Percentiles rank a stretch among this genome's conserved stretches.
These are phyloP conservation scores for Umbellularia californica DNA, from an alignment of 164 flowering plant species.

Conservation along the genomic window DNA sequence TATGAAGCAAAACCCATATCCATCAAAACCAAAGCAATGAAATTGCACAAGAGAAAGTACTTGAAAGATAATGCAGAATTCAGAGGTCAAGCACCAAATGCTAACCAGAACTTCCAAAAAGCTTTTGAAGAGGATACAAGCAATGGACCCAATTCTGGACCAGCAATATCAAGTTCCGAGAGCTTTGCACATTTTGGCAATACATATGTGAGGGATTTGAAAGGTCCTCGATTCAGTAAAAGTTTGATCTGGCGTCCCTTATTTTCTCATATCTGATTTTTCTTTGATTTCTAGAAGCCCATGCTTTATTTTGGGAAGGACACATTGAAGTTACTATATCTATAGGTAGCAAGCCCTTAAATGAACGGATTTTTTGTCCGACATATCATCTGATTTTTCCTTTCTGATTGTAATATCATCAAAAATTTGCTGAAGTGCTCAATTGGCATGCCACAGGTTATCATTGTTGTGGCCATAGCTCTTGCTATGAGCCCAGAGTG, in stretches of 20 bases:
- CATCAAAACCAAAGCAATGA: slow-evolving; percentile 52
- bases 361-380: background rate
- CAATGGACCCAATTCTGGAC: slow-evolving; percentile 90
- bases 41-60: slow-evolving; percentile 56
- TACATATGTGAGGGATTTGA: slow-evolving; percentile 78
- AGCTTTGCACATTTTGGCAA: slow-evolving; percentile 75
- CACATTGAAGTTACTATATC: background rate
- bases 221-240: slow-evolving; percentile 39
- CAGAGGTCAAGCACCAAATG: slow-evolving; percentile 30
- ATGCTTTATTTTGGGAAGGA: background rate
- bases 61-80: slow-evolving; percentile 26
- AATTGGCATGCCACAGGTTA: no score
- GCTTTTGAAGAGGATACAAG: slow-evolving; percentile 70
- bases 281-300: background rate
- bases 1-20: slow-evolving; percentile 45
- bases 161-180: slow-evolving; percentile 87
- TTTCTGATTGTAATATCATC: background rate
- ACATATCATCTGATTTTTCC: background rate
- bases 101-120: slow-evolving; percentile 41
- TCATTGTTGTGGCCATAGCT: no score
- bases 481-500: background rate
- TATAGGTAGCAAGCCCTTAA: background rate
- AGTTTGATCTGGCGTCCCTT: background rate
- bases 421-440: background rate
- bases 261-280: background rate